Conservation (phyloP, 2,329 filamentous ascomycete genomes). For the Bipolaris oryzae region DNA sequence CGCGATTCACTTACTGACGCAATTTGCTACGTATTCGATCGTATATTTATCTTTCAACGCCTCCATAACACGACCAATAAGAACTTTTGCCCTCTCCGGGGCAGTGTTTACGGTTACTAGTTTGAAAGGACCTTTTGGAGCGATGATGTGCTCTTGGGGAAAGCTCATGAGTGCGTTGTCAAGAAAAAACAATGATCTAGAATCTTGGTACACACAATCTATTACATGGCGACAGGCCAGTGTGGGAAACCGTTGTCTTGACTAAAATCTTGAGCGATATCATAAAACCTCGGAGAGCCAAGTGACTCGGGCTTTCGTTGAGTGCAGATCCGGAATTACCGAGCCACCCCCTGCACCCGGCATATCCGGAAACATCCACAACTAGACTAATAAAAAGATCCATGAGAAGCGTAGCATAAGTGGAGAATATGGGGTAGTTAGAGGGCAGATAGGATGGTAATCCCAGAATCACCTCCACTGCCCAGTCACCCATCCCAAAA, state of each 20-base stretch:
- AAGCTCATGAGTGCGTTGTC: background rate
- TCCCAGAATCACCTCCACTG: background rate
- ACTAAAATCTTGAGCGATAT: too few relatives aligned
- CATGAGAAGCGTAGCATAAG: too few relatives aligned
- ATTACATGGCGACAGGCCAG: too few relatives aligned
- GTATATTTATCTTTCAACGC: slow-evolving; percentile 68
- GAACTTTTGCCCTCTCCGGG: slow-evolving; percentile 65
- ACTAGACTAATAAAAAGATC: too few relatives aligned
- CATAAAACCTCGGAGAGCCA: too few relatives aligned
- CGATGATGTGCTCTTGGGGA: background rate
- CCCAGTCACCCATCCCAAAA: background rate
- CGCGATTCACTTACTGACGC: slow-evolving; percentile 54
- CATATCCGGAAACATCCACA: background rate
- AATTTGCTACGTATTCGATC: slow-evolving; percentile 67
- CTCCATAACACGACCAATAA: slow-evolving; percentile 66
- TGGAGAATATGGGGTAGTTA: background rate
- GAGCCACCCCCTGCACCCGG: background rate
- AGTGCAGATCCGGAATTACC: too few relatives aligned
- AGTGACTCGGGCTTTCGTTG: too few relatives aligned
- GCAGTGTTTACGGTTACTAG: slow-evolving; percentile 72
- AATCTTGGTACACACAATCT: too few relatives aligned
- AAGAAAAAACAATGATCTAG: too few relatives aligned
- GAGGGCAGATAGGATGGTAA: background rate
- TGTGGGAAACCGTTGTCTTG: too few relatives aligned
- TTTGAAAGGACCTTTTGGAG: slow-evolving; percentile 59